A percentile compares a stretch with the other conserved stretches of the same genome.
Conservation (phyloP, 257 asterid genomes). For the Paraleonurus japonicus region DNA sequence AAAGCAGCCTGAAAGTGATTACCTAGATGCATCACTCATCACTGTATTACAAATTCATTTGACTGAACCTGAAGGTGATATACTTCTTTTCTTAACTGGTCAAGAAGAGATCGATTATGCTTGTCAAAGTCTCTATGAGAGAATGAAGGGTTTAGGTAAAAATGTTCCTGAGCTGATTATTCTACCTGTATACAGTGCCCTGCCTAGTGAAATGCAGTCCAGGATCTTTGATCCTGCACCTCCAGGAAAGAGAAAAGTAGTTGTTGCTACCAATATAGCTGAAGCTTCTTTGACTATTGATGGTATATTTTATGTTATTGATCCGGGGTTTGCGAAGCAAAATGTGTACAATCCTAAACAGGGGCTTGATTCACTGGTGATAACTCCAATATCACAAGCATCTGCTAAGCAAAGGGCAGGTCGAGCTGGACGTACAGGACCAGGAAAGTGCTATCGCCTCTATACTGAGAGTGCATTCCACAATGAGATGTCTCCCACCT, state of each 20-base stretch:
- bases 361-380: slow-evolving; percentile 88
- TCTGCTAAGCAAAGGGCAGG: slow-evolving; percentile 97
- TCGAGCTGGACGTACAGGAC: slow-evolving; percentile 91
- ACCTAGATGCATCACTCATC: slow-evolving; percentile 82
- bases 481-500: slow-evolving; percentile 91
- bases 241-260: slow-evolving; percentile 93
- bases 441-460: slow-evolving; percentile 95
- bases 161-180: slow-evolving; percentile 90
- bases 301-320: slow-evolving; percentile 89
- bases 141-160: slow-evolving; percentile 86
- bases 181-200: slow-evolving; percentile 89
- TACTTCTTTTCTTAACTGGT: slow-evolving; percentile 90
- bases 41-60: slow-evolving; percentile 91
- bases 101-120: slow-evolving; percentile 99
- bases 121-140: slow-evolving; percentile 88
- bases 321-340: slow-evolving; percentile 96
- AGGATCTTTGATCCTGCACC: slow-evolving; percentile 97
- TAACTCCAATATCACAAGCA: slow-evolving; percentile 96
- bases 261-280: slow-evolving; percentile 93
- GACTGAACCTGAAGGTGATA: slow-evolving; percentile 97
- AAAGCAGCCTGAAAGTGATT: slow-evolving; percentile 97
- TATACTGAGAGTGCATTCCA: slow-evolving; percentile 95
- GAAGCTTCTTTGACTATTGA: slow-evolving; percentile 96
- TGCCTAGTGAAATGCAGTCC: slow-evolving; percentile 97
- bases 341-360: slow-evolving; percentile 94